Evolutionary conservation across 768 basidiomycete species (phyloP).

Genomic region (Boletus rufocinnamomeus): DNA sequence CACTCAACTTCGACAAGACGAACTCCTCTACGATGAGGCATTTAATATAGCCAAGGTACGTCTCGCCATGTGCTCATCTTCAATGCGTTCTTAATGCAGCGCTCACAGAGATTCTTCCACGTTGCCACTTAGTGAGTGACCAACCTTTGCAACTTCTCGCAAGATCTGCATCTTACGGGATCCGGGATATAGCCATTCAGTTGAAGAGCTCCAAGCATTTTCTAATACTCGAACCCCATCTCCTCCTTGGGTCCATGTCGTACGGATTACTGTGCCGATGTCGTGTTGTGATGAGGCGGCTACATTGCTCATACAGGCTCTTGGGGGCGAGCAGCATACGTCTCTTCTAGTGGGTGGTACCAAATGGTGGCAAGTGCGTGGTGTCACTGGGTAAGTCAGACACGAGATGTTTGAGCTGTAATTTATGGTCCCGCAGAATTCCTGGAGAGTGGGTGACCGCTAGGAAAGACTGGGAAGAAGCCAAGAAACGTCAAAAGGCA

Average conservation of each 20-base stretch:
- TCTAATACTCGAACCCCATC: conserved; percentile 81
- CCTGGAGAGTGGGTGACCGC: conserved; percentile 88
- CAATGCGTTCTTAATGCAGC: neutral
- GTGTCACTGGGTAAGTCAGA: conserved; percentile 65
- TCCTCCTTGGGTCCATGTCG: conserved; percentile 80
- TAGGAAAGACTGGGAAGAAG: conserved; percentile 79
- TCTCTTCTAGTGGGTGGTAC: conserved; percentile 79
- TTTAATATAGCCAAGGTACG: conserved; percentile 75
- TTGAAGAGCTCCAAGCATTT: conserved; percentile 80
- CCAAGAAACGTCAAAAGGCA: conserved; percentile 57
- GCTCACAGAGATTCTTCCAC: conserved; percentile 67
- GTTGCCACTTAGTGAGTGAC: conserved; percentile 62
- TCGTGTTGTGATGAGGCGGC: conserved; percentile 77
- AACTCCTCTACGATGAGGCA: conserved; percentile 79
- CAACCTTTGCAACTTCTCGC: neutral
- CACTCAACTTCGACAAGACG: conserved; percentile 62
- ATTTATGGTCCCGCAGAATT: conserved; percentile 47
- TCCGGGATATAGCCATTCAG: conserved; percentile 60
- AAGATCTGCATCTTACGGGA: neutral
- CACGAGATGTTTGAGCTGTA: conserved; percentile 15
- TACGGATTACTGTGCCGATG: conserved; percentile 72
- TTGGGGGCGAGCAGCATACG: conserved; percentile 81
- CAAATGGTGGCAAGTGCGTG: conserved; percentile 98
- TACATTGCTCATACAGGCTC: conserved; percentile 64
- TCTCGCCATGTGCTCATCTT: neutral